Evolutionary conservation across 805 yeast species (phyloP).

Genomic region (Monosporozyma aerobia): DNA sequence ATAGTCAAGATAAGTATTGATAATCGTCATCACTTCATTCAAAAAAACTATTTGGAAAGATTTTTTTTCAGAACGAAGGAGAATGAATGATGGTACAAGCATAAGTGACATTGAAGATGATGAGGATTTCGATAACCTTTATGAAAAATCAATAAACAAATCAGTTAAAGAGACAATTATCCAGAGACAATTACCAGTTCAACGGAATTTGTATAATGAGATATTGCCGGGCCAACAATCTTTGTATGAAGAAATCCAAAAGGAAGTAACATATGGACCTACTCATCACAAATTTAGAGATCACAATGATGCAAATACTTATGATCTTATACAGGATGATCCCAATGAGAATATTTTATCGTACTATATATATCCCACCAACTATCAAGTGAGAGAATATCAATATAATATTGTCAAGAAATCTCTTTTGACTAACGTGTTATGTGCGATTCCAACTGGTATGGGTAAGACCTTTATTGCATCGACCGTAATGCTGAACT

Average conservation of each 20-base stretch:
- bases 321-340: not conserved
- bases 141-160: slow-evolving; percentile 27
- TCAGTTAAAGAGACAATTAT: slow-evolving; percentile 25
- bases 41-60: not conserved
- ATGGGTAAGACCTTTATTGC: slow-evolving; percentile 96
- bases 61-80: not conserved
- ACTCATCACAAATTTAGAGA: slow-evolving; percentile 41
- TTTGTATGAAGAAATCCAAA: slow-evolving; percentile 32
- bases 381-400: slow-evolving; percentile 76
- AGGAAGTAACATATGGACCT: slow-evolving; percentile 31
- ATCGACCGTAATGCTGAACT: slow-evolving; percentile 85
- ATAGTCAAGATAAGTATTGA: not conserved
- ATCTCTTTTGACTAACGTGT: slow-evolving; percentile 61
- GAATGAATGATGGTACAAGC: slow-evolving; percentile 7
- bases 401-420: slow-evolving; percentile 71
- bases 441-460: slow-evolving; percentile 95
- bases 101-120: slow-evolving; percentile 22
- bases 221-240: slow-evolving; percentile 22
- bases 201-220: slow-evolving; percentile 30
- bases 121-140: slow-evolving; percentile 28
- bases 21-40: not conserved
- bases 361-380: slow-evolving; percentile 74
- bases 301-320: not conserved
- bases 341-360: slow-evolving; percentile 29
- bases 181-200: slow-evolving; percentile 27